A percentile compares a stretch with the other conserved stretches of the same genome.
Conservation (phyloP, 2,329 filamentous ascomycete species). For the Elsinoe arachidis region DNA sequence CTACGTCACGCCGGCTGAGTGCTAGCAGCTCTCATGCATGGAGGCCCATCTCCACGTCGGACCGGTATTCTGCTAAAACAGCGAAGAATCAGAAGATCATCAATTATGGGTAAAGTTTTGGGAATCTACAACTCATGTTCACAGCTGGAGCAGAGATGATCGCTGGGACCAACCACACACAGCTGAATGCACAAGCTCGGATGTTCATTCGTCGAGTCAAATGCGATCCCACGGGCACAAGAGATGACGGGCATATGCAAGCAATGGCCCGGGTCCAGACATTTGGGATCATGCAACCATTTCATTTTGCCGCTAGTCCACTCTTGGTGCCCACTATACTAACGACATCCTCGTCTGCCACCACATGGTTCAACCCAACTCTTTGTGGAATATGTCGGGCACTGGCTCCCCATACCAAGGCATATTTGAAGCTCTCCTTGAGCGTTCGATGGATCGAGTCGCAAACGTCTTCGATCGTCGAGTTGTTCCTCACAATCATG, state of each 20-base stretch:
- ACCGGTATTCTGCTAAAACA: not conserved
- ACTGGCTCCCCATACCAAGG: slow-evolving; percentile 93
- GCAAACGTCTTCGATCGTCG: slow-evolving; percentile 92
- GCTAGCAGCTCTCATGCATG: not conserved
- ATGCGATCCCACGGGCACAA: not conserved
- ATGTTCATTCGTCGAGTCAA: too few species aligned
- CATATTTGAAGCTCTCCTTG: slow-evolving; percentile 99
- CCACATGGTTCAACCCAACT: slow-evolving; percentile 74
- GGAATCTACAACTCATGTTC: not conserved
- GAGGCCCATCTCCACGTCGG: slow-evolving; percentile 2
- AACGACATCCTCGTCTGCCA: slow-evolving; percentile 62
- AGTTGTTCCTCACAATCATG: slow-evolving; percentile 80
- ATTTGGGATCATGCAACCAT: not conserved
- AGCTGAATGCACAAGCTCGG: too few species aligned
- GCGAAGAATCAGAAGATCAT: not conserved
- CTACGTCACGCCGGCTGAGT: not conserved
- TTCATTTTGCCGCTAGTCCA: slow-evolving; percentile 23
- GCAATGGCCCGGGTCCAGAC: not conserved
- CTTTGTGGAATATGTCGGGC: slow-evolving; percentile 90
- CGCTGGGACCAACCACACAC: not conserved
- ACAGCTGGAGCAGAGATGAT: not conserved
- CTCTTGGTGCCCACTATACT: slow-evolving; percentile 48
- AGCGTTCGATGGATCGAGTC: slow-evolving; percentile 87
- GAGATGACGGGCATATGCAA: not conserved
- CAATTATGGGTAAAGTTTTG: too few species aligned